A percentile compares a stretch with the other conserved stretches of the same genome.
phyloP scores from a whole-genome alignment of 2,329 filamentous ascomycete species.

The Fusarium sp. region DNA sequence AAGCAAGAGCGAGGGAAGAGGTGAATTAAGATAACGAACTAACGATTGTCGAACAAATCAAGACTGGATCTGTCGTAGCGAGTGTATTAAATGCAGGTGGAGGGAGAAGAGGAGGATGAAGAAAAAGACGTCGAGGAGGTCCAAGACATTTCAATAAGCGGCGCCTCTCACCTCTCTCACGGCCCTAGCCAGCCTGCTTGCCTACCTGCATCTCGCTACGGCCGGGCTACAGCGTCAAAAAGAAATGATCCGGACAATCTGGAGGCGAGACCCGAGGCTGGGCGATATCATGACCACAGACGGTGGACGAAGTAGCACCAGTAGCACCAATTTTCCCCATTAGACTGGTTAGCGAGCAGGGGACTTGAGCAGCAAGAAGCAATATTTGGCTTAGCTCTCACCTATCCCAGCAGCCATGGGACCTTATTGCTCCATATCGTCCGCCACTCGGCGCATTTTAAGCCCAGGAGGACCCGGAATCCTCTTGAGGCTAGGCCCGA shows the following conservation, averaged over 20 bases:
- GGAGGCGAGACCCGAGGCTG: constrained; percentile 48
- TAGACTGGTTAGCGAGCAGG: constrained; percentile 30
- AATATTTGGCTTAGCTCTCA: constrained; percentile 45
- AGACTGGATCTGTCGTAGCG: constrained; percentile 28
- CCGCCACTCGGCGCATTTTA: constrained; percentile 47
- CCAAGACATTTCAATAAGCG: constrained; percentile 32
- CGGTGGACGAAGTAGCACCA: constrained; percentile 30
- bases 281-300: constrained; percentile 47
- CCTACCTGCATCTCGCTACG: constrained; percentile 10
- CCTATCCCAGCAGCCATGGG: constrained; percentile 32
- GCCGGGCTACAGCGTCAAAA: constrained; percentile 26
- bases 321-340: constrained; percentile 31
- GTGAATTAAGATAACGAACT: constrained; percentile 7
- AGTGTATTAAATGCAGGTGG: constrained; percentile 37
- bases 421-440: constrained; percentile 36
- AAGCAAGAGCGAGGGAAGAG: constrained; percentile 15
- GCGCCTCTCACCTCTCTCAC: not conserved
- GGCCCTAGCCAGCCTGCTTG: constrained; percentile 18
- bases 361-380: constrained; percentile 33
- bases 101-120: constrained; percentile 25
- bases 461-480: constrained; percentile 33
- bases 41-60: constrained; percentile 27
- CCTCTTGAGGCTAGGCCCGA: constrained; percentile 26
- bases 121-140: constrained; percentile 28
- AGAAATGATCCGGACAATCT: constrained; percentile 46